phyloP scores from a whole-genome alignment of 2,329 filamentous ascomycete genomes.

The Leptographium lundbergii region DNA sequence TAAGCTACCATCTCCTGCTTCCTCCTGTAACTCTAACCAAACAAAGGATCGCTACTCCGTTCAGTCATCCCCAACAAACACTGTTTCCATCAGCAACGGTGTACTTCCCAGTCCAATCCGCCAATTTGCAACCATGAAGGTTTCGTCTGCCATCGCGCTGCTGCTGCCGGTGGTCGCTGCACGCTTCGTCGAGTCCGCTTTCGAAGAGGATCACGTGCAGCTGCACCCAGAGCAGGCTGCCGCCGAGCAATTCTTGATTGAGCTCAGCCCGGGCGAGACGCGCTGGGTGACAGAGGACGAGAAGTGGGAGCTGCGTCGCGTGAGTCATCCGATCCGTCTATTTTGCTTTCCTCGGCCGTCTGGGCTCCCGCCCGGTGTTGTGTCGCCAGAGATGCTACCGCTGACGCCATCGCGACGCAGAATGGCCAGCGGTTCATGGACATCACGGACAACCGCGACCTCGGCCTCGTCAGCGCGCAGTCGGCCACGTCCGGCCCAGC shows the following conservation, averaged over 20 bases:
- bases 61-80: neutral
- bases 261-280: constrained; percentile 71
- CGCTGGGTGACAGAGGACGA: constrained; percentile 86
- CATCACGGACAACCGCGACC: constrained; percentile 63
- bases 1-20: neutral
- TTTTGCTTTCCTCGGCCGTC: neutral
- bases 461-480: constrained; percentile 32
- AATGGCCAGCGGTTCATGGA: constrained; percentile 86
- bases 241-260: constrained; percentile 57
- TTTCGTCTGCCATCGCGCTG: constrained; percentile 37
- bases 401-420: constrained; percentile 27
- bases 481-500: constrained; percentile 54
- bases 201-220: constrained; percentile 37
- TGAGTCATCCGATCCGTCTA: constrained; percentile 26
- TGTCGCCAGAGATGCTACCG: no score
- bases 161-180: constrained; percentile 41
- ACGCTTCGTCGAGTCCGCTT: constrained; percentile 38
- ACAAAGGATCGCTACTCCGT: neutral
- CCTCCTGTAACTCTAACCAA: neutral
- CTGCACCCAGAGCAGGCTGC: constrained; percentile 27
- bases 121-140: constrained; percentile 30
- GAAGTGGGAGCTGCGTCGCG: constrained; percentile 82
- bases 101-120: neutral
- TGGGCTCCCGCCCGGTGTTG: neutral
- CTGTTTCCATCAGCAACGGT: neutral